Evolutionary conservation across 2,329 filamentous ascomycete species (phyloP).

Genomic region (Scedosporium minutisporum): DNA sequence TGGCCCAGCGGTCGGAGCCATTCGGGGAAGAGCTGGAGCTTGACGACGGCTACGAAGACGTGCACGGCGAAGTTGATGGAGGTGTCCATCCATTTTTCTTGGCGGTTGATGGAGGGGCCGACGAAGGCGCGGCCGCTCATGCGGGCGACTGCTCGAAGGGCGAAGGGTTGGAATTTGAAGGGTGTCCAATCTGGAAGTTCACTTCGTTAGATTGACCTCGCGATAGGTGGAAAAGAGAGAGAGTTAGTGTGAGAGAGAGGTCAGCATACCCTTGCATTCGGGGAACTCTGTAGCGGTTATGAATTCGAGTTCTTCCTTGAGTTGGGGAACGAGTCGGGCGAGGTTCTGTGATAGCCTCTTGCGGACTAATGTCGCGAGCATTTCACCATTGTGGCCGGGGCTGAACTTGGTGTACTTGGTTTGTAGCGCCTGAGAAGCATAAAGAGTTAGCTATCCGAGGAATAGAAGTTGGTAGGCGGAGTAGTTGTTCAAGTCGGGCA

Average conservation of each 20-base stretch:
- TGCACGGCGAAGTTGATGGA: conserved; percentile 40
- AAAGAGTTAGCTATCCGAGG: neutral
- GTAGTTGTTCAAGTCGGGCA: neutral
- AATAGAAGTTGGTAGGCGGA: neutral
- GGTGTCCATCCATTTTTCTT: conserved; percentile 44
- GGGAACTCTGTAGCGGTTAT: conserved; percentile 38
- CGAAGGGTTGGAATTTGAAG: conserved; percentile 41
- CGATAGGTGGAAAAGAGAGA: neutral
- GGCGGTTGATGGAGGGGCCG: conserved; percentile 37
- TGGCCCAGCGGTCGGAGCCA: conserved; percentile 38
- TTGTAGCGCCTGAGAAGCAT: conserved; percentile 31
- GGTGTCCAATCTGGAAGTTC: conserved; percentile 39
- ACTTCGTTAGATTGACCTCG: neutral
- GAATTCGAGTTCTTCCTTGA: conserved; percentile 37
- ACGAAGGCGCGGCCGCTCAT: conserved; percentile 45
- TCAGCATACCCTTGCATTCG: conserved; percentile 28
- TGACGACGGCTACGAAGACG: conserved; percentile 35
- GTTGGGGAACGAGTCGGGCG: conserved; percentile 31
- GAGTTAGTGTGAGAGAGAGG: neutral
- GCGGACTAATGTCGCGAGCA: conserved; percentile 32
- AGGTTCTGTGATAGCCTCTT: conserved; percentile 39
- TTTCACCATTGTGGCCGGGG: conserved; percentile 34
- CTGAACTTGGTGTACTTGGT: conserved; percentile 42
- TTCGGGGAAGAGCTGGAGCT: conserved; percentile 41
- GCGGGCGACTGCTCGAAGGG: conserved; percentile 41